Base-by-base conservation (phyloP, 2,329 filamentous ascomycete species). In the Aspergillus cejpii region DNA sequence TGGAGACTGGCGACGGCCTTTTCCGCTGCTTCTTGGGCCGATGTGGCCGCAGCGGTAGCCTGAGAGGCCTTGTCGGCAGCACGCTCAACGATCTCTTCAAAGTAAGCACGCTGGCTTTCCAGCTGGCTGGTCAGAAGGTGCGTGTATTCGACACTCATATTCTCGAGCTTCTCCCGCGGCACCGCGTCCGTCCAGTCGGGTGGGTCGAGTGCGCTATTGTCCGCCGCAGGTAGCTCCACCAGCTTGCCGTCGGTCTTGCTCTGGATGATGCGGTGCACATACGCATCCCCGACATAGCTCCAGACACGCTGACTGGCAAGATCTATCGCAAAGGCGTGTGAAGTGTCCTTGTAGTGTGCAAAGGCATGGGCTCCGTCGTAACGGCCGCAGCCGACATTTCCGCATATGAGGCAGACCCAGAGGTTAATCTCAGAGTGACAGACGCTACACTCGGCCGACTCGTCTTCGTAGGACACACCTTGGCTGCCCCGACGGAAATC, bases 251-350 rank as follows among this genome's bases (percentile, higher is more conserved):
- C 89, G 7, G 87, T 84, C 70, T 96, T 95, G 61, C 89, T 88
- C 53, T 94, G 85, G 44, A 98, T 94, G 41, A 97, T 80, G 7
- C 92, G 84, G 67, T 98, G 92, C 39, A 97, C 92, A 76, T 95
- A 98, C 60, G 85, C 86, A 61, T 98, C 92, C 3, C 87, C 89
- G 0, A 87, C 87, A 53, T 98, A 98, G 67, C 98, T 92, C 92
- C 92, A 98, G 1, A 98, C 90, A 57, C 95, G 85, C 64, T 98
- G 91, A 0, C 89, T 94, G 50, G 85, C 82, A 28, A 97, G 80
- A 63, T 98, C 92, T 64, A 98, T 85, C 20, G 89, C 85, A 62
- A 95, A 98, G 51, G 85, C 86, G 66, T 98, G 92, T 3, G 82
- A 81, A 2, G 87, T 94, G 44, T 87, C 79, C 67, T 94, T 89